Evolutionary conservation across 345 rosid species (phyloP), one percentile per base, ranked within the genome.

Genomic region (Heritiera littoralis): DNA sequence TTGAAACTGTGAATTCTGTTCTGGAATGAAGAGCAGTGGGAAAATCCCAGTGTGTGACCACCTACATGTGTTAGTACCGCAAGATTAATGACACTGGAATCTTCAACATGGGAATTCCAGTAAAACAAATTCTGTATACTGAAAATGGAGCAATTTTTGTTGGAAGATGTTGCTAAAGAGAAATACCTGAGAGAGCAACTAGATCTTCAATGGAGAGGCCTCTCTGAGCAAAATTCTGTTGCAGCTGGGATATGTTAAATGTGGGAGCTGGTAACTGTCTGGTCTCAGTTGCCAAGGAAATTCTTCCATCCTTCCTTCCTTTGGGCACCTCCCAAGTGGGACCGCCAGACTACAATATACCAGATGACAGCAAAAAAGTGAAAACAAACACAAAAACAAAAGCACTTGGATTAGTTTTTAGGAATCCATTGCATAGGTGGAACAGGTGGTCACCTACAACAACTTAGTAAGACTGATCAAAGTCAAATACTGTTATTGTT

Each of bases 11-110:
- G 93, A 79, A 95, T 90, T 83, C 98, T 87, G 85, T 88, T 88
- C 75, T 89, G 91, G 82, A 95, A 95, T 0, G 98, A 93, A 30
- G 93, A 95, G 79, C 99, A 93, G 78, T 93, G 98, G 0, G 99
- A 80, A 67, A 95, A 95, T 56, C 99, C 98, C 9, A 95, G 89
- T 1, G 94, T 92, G 81, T 95, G 99, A 8, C 99, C 96, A 74
- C 98, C 98, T 90, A 32, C 45, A 75, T 14, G 9, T 30, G 38
- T 23, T 38, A 56, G 28, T 56, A 56, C 8, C 9, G 61, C 28
- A 11, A 5, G 17, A 61, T 30, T 30, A 61, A 32, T 1, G 6
- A 32, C 8, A 63, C 9, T 9, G 32, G 23, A 18, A 3, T 20
- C 30, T 40, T 45, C 2, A 41, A 17, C 18, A 8, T 17, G 3